phyloP scores from a whole-genome alignment of 2,329 filamentous ascomycete species.

The Monosporascus sp. region DNA sequence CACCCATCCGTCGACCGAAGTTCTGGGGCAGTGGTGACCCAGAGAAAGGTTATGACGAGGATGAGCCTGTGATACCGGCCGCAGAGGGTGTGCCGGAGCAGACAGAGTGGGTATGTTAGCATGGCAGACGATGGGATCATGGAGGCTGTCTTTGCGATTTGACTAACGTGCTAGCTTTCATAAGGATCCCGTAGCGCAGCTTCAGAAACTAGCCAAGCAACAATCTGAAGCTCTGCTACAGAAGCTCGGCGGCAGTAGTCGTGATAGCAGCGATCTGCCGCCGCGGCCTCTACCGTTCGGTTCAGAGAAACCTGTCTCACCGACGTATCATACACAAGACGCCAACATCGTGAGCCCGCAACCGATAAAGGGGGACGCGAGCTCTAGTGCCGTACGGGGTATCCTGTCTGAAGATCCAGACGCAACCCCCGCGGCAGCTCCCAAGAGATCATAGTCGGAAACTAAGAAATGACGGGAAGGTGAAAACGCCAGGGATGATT shows the following conservation, averaged over 20 bases:
- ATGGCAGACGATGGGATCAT: constrained; percentile 43
- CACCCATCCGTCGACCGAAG: constrained; percentile 63
- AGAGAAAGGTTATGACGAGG: constrained; percentile 40
- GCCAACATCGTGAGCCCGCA: constrained; percentile 35
- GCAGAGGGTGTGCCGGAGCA: constrained; percentile 83
- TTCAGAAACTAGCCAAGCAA: constrained; percentile 63
- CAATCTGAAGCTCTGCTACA: constrained; percentile 58
- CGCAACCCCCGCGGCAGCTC: not conserved
- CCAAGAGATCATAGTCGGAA: not conserved
- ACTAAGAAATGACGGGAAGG: not conserved
- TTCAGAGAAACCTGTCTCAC: constrained; percentile 41
- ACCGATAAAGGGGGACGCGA: constrained; percentile 35
- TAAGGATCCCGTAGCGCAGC: constrained; percentile 65
- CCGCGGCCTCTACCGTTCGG: constrained; percentile 46
- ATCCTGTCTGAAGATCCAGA: not conserved
- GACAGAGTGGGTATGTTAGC: constrained; percentile 87
- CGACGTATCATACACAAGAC: constrained; percentile 38
- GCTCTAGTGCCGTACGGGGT: constrained; percentile 19
- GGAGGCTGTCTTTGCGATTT: constrained; percentile 50
- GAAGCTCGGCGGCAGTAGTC: constrained; percentile 36
- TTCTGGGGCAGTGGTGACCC: constrained; percentile 55
- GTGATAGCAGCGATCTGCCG: constrained; percentile 39
- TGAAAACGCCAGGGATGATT: not conserved
- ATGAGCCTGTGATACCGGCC: constrained; percentile 56
- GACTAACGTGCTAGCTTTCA: constrained; percentile 45